These are phyloP conservation scores for Bryoerythrophyllum caledonicum DNA, from an alignment of 225 moss, liverwort and hornwort species.

Conservation along the genomic window DNA sequence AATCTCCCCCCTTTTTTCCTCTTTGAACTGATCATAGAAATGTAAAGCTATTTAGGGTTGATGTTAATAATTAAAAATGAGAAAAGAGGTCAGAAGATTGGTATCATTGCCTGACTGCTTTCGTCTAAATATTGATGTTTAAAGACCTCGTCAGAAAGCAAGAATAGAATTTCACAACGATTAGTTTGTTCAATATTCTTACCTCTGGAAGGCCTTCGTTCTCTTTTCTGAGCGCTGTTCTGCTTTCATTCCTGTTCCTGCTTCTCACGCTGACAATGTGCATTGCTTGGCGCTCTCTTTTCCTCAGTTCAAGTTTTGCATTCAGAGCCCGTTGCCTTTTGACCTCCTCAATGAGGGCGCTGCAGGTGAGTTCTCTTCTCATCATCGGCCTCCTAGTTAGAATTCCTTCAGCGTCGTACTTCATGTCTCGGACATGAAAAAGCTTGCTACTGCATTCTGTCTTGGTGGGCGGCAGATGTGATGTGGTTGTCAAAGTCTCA, in stretches of 20 bases:
- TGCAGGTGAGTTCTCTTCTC: slow-evolving; percentile 34
- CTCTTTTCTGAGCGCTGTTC: slow-evolving; percentile 12
- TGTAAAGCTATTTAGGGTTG: too few species aligned
- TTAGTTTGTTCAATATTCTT: not conserved
- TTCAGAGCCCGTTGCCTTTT: slow-evolving; percentile 21
- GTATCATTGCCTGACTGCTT: too few species aligned
- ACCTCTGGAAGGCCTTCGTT: slow-evolving; percentile 24
- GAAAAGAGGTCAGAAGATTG: too few species aligned
- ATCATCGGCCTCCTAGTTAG: slow-evolving; percentile 26
- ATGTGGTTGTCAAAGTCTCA: slow-evolving; percentile 19
- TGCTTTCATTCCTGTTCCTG: slow-evolving; percentile 4
- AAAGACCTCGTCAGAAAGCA: slow-evolving; percentile 5
- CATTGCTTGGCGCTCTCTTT: slow-evolving; percentile 25
- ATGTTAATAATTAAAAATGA: too few species aligned
- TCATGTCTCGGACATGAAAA: slow-evolving; percentile 9
- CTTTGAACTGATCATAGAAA: too few species aligned
- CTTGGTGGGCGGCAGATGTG: slow-evolving; percentile 8
- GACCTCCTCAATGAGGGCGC: slow-evolving; percentile 22
- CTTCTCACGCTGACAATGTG: slow-evolving; percentile 29
- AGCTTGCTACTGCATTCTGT: slow-evolving; percentile 27
- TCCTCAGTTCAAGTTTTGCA: slow-evolving; percentile 21
- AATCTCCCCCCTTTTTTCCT: too few species aligned
- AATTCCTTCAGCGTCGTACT: not conserved
- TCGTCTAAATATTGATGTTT: not conserved
- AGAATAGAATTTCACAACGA: not conserved